These are phyloP conservation scores for Starmerella powellii DNA, from an alignment of 805 yeast genomes.

Conservation along the genomic window DNA sequence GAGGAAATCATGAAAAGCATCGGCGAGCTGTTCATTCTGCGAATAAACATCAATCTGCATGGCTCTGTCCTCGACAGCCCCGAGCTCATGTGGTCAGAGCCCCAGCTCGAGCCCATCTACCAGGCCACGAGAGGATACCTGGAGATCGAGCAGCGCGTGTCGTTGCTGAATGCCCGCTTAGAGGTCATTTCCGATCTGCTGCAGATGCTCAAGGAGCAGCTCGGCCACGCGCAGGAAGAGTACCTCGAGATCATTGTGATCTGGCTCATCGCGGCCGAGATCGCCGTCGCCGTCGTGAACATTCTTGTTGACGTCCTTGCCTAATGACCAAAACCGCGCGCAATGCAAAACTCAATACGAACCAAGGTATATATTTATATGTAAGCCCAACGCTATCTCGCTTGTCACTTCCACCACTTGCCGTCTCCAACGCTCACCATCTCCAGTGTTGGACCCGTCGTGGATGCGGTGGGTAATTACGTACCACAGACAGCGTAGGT, in stretches of 20 bases:
- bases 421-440: too few species aligned
- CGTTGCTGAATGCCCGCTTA: slow-evolving; percentile 74
- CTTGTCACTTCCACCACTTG: too few species aligned
- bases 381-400: too few species aligned
- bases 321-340: neutral
- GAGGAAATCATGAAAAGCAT: slow-evolving; percentile 94
- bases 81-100: slow-evolving; percentile 98
- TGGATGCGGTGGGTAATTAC: too few species aligned
- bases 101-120: slow-evolving; percentile 92
- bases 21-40: slow-evolving; percentile 82
- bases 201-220: slow-evolving; percentile 93
- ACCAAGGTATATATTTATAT: too few species aligned
- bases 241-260: slow-evolving; percentile 85
- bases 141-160: slow-evolving; percentile 89
- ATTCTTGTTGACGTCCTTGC: slow-evolving; percentile 35
- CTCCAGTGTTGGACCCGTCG: too few species aligned
- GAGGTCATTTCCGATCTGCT: slow-evolving; percentile 88
- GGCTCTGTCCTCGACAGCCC: slow-evolving; percentile 80
- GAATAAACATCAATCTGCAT: slow-evolving; percentile 35
- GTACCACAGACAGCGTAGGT: too few species aligned
- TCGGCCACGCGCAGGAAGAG: slow-evolving; percentile 87
- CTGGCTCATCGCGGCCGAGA: slow-evolving; percentile 82
- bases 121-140: slow-evolving; percentile 93
- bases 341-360: too few species aligned
- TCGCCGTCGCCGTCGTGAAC: slow-evolving; percentile 73